Conservation (phyloP, 495 filamentous ascomycete genomes). For the Penicillium steckii region DNA sequence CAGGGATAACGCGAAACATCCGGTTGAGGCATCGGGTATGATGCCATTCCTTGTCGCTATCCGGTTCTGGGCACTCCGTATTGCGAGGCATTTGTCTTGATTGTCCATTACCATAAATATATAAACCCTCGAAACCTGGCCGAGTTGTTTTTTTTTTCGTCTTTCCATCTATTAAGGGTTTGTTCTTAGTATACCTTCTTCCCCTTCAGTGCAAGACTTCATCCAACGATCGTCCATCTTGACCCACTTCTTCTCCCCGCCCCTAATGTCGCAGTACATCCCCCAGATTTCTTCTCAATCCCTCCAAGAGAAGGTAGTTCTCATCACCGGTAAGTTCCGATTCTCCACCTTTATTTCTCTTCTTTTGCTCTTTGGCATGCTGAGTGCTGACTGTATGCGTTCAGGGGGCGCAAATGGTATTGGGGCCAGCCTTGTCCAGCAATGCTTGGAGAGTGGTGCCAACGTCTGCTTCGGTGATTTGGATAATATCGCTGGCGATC, state of each 20-base stretch:
- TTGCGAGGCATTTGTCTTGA: not conserved
- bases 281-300: conserved; percentile 26
- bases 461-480: conserved; percentile 48
- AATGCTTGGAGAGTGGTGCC: conserved; percentile 44
- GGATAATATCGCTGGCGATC: conserved; percentile 29
- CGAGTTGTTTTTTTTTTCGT: not conserved
- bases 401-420: conserved; percentile 55
- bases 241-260: conserved; percentile 3
- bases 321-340: conserved; percentile 44
- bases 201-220: too few relatives aligned
- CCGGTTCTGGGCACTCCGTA: not conserved
- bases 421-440: conserved; percentile 49
- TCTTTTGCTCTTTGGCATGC: not conserved
- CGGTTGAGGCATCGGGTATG: conserved; percentile 2
- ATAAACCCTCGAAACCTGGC: not conserved
- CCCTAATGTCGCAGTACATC: conserved; percentile 25
- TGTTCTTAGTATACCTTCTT: too few relatives aligned
- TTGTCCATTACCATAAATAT: not conserved
- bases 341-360: not conserved
- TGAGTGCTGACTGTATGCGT: not conserved
- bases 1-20: not conserved
- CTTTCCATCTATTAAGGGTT: too few relatives aligned
- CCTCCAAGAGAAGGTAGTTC: conserved; percentile 42
- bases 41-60: conserved; percentile 6
- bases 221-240: not conserved